phyloP scores from a whole-genome alignment of 2,329 filamentous ascomycete genomes.

The Hypoxylon sp. region DNA sequence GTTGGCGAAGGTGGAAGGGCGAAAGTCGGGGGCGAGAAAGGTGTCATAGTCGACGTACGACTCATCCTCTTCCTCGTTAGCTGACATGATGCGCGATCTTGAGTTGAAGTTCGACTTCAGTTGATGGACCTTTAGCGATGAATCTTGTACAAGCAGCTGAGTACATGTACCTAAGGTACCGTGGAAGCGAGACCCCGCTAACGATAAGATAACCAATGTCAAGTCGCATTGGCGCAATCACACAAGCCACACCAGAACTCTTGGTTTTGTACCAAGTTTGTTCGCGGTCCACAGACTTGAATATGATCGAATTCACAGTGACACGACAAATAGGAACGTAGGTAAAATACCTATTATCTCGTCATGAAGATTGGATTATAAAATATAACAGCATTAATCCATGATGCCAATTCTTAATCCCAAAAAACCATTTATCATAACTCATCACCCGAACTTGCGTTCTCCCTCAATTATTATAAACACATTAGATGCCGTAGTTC shows the following conservation, averaged over 20 bases:
- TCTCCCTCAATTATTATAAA: not conserved
- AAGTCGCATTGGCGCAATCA: too few relatives aligned
- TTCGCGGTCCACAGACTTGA: too few relatives aligned
- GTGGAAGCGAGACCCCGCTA: not conserved
- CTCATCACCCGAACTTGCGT: not conserved
- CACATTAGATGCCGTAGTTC: slow-evolving; percentile 37
- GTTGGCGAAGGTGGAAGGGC: slow-evolving; percentile 84
- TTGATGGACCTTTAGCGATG: too few relatives aligned
- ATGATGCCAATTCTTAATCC: too few relatives aligned
- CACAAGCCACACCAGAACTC: not conserved
- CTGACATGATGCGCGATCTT: slow-evolving; percentile 42
- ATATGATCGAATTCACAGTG: too few relatives aligned
- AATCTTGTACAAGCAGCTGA: too few relatives aligned
- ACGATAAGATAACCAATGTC: not conserved
- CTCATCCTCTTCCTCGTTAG: slow-evolving; percentile 61
- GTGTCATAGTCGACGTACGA: slow-evolving; percentile 97
- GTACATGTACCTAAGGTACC: not conserved
- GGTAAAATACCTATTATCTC: too few relatives aligned
- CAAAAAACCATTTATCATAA: not conserved
- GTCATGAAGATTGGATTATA: too few relatives aligned
- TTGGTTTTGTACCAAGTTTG: too few relatives aligned
- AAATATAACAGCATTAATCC: too few relatives aligned
- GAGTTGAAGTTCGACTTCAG: too few relatives aligned
- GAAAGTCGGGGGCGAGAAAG: slow-evolving; percentile 85
- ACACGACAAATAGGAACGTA: too few relatives aligned